Evolutionary conservation across 192 early-diverging fungal genomes (phyloP).

Genomic region (Globomyces pollinis-pini): DNA sequence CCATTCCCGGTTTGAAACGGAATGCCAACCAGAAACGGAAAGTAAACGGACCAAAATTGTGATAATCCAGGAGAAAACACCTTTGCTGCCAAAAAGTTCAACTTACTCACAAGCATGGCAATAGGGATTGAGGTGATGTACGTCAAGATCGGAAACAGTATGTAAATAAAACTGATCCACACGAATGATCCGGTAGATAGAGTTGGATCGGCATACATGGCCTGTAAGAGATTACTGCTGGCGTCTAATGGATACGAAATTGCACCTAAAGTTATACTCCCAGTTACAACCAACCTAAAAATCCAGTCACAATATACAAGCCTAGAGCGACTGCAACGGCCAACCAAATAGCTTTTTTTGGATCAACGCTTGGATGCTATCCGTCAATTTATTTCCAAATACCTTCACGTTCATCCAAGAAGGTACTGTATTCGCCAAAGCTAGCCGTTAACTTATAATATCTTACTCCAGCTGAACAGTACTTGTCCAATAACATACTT

Average conservation of each 20-base stretch:
- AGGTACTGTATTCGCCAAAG: constrained; percentile 60
- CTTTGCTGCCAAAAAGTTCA: constrained; percentile 45
- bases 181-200: not conserved
- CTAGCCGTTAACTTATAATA: constrained; percentile 15
- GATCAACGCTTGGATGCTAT: constrained; percentile 46
- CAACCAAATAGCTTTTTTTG: constrained; percentile 52
- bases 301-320: constrained; percentile 43
- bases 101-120: constrained; percentile 57
- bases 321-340: constrained; percentile 39
- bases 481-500: constrained; percentile 53
- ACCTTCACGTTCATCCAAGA: constrained; percentile 61
- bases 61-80: constrained; percentile 34
- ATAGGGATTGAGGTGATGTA: constrained; percentile 65
- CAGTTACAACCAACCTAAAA: constrained; percentile 22
- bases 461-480: constrained; percentile 56
- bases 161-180: constrained; percentile 28
- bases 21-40: constrained; percentile 57
- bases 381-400: too few relatives aligned
- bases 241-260: constrained; percentile 37
- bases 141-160: constrained; percentile 47
- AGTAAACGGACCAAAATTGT: constrained; percentile 43
- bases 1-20: constrained; percentile 60
- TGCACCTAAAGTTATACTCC: constrained; percentile 29
- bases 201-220: constrained; percentile 18
- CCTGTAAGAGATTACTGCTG: constrained; percentile 35